Evolutionary conservation across 1,139 yeast genomes (phyloP), one percentile per base, ranked within the genome.

Genomic region (Magnusiomyces magnusii): DNA sequence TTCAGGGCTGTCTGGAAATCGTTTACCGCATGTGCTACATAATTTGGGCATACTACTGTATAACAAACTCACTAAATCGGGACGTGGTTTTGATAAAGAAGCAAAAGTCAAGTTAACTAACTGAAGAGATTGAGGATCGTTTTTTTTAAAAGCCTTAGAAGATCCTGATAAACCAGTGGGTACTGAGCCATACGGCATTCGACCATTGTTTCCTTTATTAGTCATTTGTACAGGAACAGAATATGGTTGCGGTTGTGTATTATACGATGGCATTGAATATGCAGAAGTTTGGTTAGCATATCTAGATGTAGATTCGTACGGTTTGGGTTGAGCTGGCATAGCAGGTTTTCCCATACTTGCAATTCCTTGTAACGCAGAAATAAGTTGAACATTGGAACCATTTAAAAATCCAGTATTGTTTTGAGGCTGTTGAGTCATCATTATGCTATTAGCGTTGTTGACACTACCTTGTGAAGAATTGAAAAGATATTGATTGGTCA

Each of bases 21-120:
- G 77, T 69, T 88, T 89, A 39, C 97, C 96, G 74, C 99, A 95
- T 23, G 86, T 84, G 21, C 88, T 82, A 75, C 99, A 95, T 71
- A 90, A 93, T 62, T 87, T 81, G 3, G 95, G 84, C 68, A 86
- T 82, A 25, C 79, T 74, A 2, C 78, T 81, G 68, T 86, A 85
- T 25, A 90, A 73, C 19, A 65, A 63, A 31, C 67, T 67, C 15
- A 74, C 65, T 21, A 75, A 67, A 50, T 69, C 68, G 0, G 72
- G 69, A 1, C 73, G 67, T 0, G 76, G 71, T 53, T 65, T 66
- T 19, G 65, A 64, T 17, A 73, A 61, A 2, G 71, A 67, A 9
- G 67, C 65, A 39, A 64, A 69, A 39, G 53, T 65, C 49, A 64
- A 63, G 57, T 57, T 65, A 55, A 31, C 57, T 54, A 44, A 62